Evolutionary conservation across 2,329 filamentous ascomycete genomes (phyloP), one percentile per base, ranked within the genome.

Genomic region (Cryphonectria japonica): DNA sequence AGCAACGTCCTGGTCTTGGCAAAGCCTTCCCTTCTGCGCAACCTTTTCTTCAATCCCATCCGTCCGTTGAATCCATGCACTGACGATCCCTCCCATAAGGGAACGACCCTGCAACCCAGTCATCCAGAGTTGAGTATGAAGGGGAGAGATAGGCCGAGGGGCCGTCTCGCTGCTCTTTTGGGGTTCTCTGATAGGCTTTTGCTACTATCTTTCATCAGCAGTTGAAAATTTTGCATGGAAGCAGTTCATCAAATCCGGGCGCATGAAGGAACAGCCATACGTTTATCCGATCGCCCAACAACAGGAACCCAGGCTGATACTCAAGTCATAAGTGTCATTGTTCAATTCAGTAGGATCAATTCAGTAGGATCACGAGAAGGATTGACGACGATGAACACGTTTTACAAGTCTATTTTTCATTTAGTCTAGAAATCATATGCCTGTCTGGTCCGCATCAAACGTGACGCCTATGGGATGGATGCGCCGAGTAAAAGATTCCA

Each of bases 381-480:
- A 32, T 19, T 6, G 19, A 16, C 37, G 34, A 39, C 22, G n/a
- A 39, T 61, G 59, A 39, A 11, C 1, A 5, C 22, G 8, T 61
- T 61, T 61, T 37, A 64, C 39, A 65, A 32, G 43, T 65, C 63
- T 65, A 65, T 65, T 65, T 61, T 61, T 65, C 63, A 34, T 65
- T n/a, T 52, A n/a, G 62, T 65, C 63, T 65, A 65, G 43, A 46
- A 65, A 65, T 65, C 63, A 65, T 65, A 65, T 65, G 43, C 41
- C 43, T 50, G 43, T 65, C 63, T 65, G 63, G 63, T 65, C 63
- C 50, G 63, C 63, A 65, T 65, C 19, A 65, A 65, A 65, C 63
- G 26, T 65, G 63, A 65, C 63, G 63, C 63, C 63, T 65, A 7
- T 65, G 63, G 63, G 63, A 50, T 65, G 63, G 43, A 50, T 65